Conservation (phyloP, 2,329 filamentous ascomycete species). For the Aspergillus sp. region DNA sequence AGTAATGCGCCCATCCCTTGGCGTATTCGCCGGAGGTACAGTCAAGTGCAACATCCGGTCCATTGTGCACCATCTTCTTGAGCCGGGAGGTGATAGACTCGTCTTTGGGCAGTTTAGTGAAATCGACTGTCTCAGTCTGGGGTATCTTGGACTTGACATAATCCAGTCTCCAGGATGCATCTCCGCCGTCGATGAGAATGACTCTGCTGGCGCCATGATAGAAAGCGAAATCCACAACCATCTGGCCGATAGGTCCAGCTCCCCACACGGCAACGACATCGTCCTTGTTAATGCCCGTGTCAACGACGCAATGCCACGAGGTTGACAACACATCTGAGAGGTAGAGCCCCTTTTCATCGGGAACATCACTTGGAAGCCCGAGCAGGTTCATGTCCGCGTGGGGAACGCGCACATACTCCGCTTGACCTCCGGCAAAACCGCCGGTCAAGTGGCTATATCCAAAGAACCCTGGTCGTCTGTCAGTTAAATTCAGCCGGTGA, state of each 20-base stretch:
- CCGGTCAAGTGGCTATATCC: slow-evolving; percentile 70
- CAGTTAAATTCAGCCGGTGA: no score
- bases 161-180: slow-evolving; percentile 56
- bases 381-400: slow-evolving; percentile 73
- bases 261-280: slow-evolving; percentile 80
- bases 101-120: slow-evolving; percentile 51
- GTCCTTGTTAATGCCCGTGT: slow-evolving; percentile 68
- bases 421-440: slow-evolving; percentile 79
- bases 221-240: slow-evolving; percentile 59
- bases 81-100: slow-evolving; percentile 62
- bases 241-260: slow-evolving; percentile 78
- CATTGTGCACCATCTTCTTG: slow-evolving; percentile 64
- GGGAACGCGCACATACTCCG: slow-evolving; percentile 77
- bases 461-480: slow-evolving; percentile 46
- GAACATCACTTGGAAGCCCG: slow-evolving; percentile 66
- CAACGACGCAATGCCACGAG: slow-evolving; percentile 72
- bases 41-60: slow-evolving; percentile 68
- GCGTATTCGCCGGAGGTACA: slow-evolving; percentile 57
- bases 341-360: slow-evolving; percentile 76
- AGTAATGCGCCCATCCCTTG: slow-evolving; percentile 54
- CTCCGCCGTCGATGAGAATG: slow-evolving; percentile 68
- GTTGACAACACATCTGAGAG: slow-evolving; percentile 74
- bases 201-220: slow-evolving; percentile 65
- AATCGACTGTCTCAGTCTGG: slow-evolving; percentile 63
- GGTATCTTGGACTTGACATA: slow-evolving; percentile 58